phyloP scores from a whole-genome alignment of 75 land plant species.

The Chamaecyparis obtusa region DNA sequence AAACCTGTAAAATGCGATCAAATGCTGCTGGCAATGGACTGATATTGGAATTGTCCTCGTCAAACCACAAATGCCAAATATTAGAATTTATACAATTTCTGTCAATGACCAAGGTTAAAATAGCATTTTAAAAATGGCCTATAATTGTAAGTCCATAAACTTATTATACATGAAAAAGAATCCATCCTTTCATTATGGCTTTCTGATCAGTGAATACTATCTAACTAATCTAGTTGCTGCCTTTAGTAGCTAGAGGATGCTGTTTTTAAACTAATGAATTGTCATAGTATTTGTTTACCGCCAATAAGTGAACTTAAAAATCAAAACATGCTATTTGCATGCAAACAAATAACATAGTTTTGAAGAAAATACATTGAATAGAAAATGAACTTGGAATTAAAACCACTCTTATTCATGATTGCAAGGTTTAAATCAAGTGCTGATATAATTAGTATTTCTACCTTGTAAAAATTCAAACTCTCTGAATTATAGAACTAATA shows the following conservation, averaged over 20 bases:
- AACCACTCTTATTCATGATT: not conserved
- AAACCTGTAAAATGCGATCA: conserved; percentile 85
- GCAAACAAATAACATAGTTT: not conserved
- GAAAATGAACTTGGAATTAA: not conserved
- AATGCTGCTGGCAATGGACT: conserved; percentile 89
- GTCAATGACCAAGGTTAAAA: not conserved
- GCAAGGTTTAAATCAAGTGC: not conserved
- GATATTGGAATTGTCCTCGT: conserved; percentile 15
- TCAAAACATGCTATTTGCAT: not conserved
- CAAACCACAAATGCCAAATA: conserved; percentile 9
- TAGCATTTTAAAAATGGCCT: not conserved
- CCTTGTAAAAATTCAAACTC: not conserved
- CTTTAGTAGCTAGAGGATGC: not conserved
- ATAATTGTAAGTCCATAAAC: not conserved
- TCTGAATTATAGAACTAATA: not conserved
- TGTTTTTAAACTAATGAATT: not conserved
- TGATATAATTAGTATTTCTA: not conserved
- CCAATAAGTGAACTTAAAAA: not conserved
- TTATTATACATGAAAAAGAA: not conserved
- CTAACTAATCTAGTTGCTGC: not conserved
- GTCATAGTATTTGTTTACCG: not conserved
- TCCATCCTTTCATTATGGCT: not conserved
- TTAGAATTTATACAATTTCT: conserved; percentile 5
- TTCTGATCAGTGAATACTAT: not conserved
- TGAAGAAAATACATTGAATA: not conserved